Base-by-base conservation (phyloP, 768 basidiomycete species). In the Boletus reticulatus region DNA sequence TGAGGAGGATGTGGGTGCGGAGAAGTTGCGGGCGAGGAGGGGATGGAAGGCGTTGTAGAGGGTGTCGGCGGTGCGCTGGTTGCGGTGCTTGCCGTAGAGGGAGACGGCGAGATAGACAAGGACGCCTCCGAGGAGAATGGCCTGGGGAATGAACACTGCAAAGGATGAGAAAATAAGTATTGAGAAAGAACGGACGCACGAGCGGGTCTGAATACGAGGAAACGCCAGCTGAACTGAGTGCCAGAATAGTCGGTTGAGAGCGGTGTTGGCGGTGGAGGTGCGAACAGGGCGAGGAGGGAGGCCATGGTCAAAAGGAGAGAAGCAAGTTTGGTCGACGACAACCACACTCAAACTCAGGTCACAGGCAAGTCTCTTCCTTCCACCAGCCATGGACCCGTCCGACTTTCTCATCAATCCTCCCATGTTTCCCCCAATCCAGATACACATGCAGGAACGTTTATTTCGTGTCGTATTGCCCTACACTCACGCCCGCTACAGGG, bases 191-290 rank as follows among this genome's bases (percentile, higher is more conserved):
- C 0, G 38, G 34, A 76, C 85, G 61, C n/a, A 76, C 86, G 63
- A 10, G 87, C 89, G 19, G 94, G 94, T 42, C 93, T 79, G 74
- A 96, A 92, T 37, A 86, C 83, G 62, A 97, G 73, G 52, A 84
- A 75, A 66, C 80, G 85, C 86, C 88, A 94, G 58, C 73, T 78
- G 69, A 77, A 86, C 70, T 97, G 81, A 44, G 82, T 70, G 19
- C 93, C 94, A 36, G 87, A 79, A 69, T 94, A 97, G 9, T 87
- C 75, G 8, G 74, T 72, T 12, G 77, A 72, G 22, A 65, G 43
- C 11, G 42, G 14, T 0, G 42, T 43, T 5, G 55, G 43, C 6
- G 66, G 56, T 2, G 66, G 53, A 22, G 53, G 46, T 0, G 50
- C 20, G 39, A 66, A 12, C 19, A 59, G 19, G 53, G 60, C 47